Evolutionary conservation across 2,329 filamentous ascomycete species (phyloP), one percentile per base, ranked within the genome.

Genomic region (Penicillium sumatraense): DNA sequence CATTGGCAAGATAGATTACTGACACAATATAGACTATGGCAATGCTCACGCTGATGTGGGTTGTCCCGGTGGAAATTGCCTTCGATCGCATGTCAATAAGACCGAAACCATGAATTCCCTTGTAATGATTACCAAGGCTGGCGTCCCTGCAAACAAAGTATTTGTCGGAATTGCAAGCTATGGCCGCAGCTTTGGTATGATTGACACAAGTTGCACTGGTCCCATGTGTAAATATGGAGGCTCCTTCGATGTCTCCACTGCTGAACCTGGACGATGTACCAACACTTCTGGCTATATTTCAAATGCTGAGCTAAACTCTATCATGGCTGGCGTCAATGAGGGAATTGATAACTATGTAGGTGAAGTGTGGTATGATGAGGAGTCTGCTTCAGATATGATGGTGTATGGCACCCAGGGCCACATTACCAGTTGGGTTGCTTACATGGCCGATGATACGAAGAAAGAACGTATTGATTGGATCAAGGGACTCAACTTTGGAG

Each of bases 51-150:
- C 60, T 1, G 21, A 38, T 2, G 20, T 35, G 2, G 69, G 68
- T 3, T 74, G 72, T 46, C 48, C 48, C 3, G 29, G 16, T 18
- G 67, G 68, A 13, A 66, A 66, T 44, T 72, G 76, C 42, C 64
- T 78, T 1, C 70, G 73, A 0, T 70, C 65, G 0, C 74, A 77
- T 55, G 63, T 77, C 56, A 78, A 79, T 63, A 49, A 67, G 40
- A 78, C 75, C 1, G 74, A 78, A 50, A 75, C 72, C 0, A 47
- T 53, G 0, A 58, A 61, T 13, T 56, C 75, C 0, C 62, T 79
- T 5, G 55, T 69, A 1, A 77, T 76, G 57, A 53, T 72, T 44
- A 70, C 68, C 7, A 77, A 78, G 56, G 73, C 75, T 1, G 74
- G 73, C 5, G 75, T 77, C 0, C 61, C 66, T 2, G 49, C 62